Evolutionary conservation across 148 eudicot species (phyloP), one percentile per base, ranked within the genome.

Genomic region (Nepenthes mirabilis): DNA sequence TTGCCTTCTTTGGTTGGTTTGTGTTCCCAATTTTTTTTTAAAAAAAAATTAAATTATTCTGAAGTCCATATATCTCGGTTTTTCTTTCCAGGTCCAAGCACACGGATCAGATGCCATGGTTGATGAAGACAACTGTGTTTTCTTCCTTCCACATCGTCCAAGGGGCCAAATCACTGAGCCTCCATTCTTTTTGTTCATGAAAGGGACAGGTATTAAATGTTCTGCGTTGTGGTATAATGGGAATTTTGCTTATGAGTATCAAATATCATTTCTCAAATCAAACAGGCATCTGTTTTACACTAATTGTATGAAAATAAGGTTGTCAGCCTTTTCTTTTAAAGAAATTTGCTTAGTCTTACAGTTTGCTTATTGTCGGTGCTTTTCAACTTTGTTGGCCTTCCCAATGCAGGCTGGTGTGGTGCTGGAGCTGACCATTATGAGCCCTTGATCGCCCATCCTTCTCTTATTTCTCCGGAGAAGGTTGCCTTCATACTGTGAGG

Each of bases 51-150:
- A 40, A 40, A 4, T 40, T 8, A 40, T 40, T 40, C 45, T 8
- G 8, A 40, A 8, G 45, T 40, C 8, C 8, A 40, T 8, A 40
- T 40, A 3, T 40, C 8, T 8, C 45, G 6, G 8, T 11, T 49
- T 49, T 49, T 6, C 11, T 45, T 5, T 51, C 33, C 68, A 90
- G 97, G 82, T 90, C 50, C 97, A 91, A 91, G 97, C 97, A 47
- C 97, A 91, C 68, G 97, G 97, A 69, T 81, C 86, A 33, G 97
- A 91, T 74, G 97, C 91, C 37, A 91, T 91, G 95, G 90, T 87
- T 36, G 97, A 91, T 50, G 97, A 91, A 76, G 95, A 91, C 65
- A 83, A 85, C 59, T 91, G 97, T 70, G 93, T 87, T 6, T 91
- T 91, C 78, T 91, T 91, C 76, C 88, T 91, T 43, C 97, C 97